Evolutionary conservation across 805 yeast genomes (phyloP).

Genomic region (Sungouiozyma intestinalis): DNA sequence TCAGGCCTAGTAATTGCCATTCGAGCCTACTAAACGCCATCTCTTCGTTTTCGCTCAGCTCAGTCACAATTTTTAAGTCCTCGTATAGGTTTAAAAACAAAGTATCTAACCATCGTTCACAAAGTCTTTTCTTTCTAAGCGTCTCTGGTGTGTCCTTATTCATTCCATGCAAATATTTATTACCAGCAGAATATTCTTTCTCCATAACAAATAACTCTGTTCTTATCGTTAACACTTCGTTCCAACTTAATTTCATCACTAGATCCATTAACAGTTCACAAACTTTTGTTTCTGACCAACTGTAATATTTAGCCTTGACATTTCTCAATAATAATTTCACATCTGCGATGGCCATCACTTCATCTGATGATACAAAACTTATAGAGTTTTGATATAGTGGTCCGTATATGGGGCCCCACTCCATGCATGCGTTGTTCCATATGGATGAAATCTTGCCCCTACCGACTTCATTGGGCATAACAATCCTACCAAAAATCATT

Average conservation of each 20-base stretch:
- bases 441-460: constrained; percentile 16
- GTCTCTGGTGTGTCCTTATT: constrained; percentile 13
- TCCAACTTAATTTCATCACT: constrained; percentile 73
- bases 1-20: constrained; percentile 63
- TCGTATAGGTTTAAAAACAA: constrained; percentile 28
- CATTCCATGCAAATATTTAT: not conserved
- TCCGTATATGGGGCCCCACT: constrained; percentile 27
- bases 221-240: constrained; percentile 52
- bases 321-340: constrained; percentile 20
- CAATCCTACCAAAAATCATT: constrained; percentile 23
- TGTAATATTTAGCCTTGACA: constrained; percentile 19
- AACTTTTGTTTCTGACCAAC: constrained; percentile 31
- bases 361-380: constrained; percentile 24
- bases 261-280: constrained; percentile 65
- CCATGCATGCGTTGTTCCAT: constrained; percentile 19
- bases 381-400: constrained; percentile 22
- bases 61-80: constrained; percentile 26
- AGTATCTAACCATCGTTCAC: constrained; percentile 28
- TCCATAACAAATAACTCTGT: constrained; percentile 75
- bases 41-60: constrained; percentile 19
- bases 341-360: constrained; percentile 20
- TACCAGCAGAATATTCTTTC: constrained; percentile 38
- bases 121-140: constrained; percentile 19
- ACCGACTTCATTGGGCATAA: constrained; percentile 21
- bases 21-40: constrained; percentile 52